Evolutionary conservation across 2,329 filamentous ascomycete genomes (phyloP).

Genomic region (Phoma herbarum): DNA sequence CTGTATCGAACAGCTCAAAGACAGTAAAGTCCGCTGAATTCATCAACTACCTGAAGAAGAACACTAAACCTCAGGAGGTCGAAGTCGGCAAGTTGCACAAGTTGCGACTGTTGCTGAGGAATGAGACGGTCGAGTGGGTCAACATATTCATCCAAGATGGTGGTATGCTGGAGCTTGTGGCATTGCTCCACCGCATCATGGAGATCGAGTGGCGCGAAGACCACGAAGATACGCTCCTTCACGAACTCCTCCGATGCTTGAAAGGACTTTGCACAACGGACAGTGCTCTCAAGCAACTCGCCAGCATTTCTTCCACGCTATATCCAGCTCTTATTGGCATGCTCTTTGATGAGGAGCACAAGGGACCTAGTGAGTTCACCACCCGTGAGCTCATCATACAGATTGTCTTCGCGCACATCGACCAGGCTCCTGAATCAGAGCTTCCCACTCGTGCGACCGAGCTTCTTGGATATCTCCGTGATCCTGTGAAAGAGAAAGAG

Average conservation of each 20-base stretch:
- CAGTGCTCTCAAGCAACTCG: constrained; percentile 81
- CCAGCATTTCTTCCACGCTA: constrained; percentile 78
- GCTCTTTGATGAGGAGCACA: constrained; percentile 97
- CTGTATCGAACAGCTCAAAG: constrained; percentile 74
- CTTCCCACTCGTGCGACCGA: constrained; percentile 73
- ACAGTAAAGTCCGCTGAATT: constrained; percentile 82
- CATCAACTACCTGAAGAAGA: constrained; percentile 83
- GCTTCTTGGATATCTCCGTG: constrained; percentile 81
- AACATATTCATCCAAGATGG: constrained; percentile 88
- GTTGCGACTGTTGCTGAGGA: constrained; percentile 84
- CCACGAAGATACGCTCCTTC: constrained; percentile 90
- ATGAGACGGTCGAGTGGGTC: constrained; percentile 96
- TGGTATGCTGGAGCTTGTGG: constrained; percentile 91
- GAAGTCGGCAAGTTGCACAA: constrained; percentile 98
- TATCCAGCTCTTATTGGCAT: constrained; percentile 88
- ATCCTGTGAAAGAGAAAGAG: constrained; percentile 75
- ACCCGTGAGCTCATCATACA: constrained; percentile 91
- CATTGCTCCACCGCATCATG: constrained; percentile 88
- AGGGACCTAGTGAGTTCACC: constrained; percentile 95
- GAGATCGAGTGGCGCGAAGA: constrained; percentile 98
- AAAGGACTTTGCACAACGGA: constrained; percentile 95
- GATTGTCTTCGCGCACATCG: constrained; percentile 87
- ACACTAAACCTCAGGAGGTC: constrained; percentile 80
- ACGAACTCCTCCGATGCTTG: constrained; percentile 90
- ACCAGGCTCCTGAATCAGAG: constrained; percentile 64